Percentiles rank a stretch among this genome's conserved stretches.
Evolutionary conservation across 495 filamentous ascomycete species (phyloP).

Genomic region (Neurospora sublineolata): DNA sequence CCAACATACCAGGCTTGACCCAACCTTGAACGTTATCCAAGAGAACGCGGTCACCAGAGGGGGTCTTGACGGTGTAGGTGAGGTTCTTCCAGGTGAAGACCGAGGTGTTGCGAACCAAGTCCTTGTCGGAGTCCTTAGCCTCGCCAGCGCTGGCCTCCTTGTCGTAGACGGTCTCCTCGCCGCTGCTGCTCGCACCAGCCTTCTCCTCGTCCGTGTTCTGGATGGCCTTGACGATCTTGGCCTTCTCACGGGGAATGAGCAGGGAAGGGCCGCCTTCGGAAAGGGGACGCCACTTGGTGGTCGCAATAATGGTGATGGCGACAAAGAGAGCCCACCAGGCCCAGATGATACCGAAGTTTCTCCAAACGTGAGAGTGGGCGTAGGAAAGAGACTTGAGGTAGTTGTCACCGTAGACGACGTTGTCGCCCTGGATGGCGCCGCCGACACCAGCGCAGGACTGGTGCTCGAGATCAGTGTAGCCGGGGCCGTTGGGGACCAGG

Average conservation of each 20-base stretch:
- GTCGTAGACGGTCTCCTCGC: conserved; percentile 29
- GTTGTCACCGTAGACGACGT: conserved; percentile 44
- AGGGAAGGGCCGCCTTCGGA: conserved; percentile 17
- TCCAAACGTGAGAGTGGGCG: conserved; percentile 57
- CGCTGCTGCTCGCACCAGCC: conserved; percentile 5
- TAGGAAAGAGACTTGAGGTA: conserved; percentile 55
- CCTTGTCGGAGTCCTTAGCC: conserved; percentile 19
- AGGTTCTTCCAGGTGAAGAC: conserved; percentile 52
- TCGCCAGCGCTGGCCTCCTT: not conserved
- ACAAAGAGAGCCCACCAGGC: conserved; percentile 58
- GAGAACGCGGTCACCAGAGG: conserved; percentile 43
- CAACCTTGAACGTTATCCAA: conserved; percentile 63
- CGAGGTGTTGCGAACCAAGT: conserved; percentile 37
- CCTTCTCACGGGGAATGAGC: conserved; percentile 26
- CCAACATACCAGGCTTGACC: conserved; percentile 68
- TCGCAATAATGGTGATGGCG: conserved; percentile 48
- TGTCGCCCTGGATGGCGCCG: conserved; percentile 40
- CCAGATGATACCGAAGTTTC: conserved; percentile 68
- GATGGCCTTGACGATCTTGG: conserved; percentile 17
- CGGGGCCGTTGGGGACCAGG: conserved; percentile 49
- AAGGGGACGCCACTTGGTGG: conserved; percentile 42
- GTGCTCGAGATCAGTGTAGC: conserved; percentile 32
- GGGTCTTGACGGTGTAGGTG: conserved; percentile 53
- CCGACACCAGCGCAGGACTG: conserved; percentile 48
- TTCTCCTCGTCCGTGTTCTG: conserved; percentile 30